Evolutionary conservation across 345 rosid species (phyloP).

Genomic region (Populus pruinosa): DNA sequence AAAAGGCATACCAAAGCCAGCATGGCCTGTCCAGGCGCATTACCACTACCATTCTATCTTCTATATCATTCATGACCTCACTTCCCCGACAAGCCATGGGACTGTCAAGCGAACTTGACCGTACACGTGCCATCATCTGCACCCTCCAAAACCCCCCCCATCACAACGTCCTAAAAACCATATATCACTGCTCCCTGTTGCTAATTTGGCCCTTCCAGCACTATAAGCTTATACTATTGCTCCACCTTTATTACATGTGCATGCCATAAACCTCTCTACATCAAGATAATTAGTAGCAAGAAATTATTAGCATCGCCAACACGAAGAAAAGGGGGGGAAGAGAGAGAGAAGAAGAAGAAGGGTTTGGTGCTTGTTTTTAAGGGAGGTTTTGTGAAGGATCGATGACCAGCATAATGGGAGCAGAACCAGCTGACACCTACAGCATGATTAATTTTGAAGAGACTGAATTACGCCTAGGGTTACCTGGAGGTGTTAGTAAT

Average conservation of each 20-base stretch:
- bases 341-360: neutral
- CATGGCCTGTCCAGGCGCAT: conserved; percentile 41
- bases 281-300: neutral
- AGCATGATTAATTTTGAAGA: conserved; percentile 73
- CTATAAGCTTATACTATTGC: neutral
- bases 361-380: neutral
- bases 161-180: conserved; percentile 10
- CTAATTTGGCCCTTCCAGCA: conserved; percentile 11
- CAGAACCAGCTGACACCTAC: conserved; percentile 16
- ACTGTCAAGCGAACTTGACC: conserved; percentile 31
- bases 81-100: conserved; percentile 39
- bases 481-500: conserved; percentile 10
- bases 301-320: neutral
- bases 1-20: conserved; percentile 27
- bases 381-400: neutral
- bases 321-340: neutral
- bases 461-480: conserved; percentile 79
- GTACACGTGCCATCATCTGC: conserved; percentile 46
- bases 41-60: conserved; percentile 36
- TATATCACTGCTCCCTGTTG: conserved; percentile 25
- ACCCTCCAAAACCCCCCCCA: conserved; percentile 31
- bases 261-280: neutral
- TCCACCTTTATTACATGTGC: neutral
- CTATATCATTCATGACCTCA: conserved; percentile 61
- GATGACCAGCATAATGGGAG: conserved; percentile 16